Base-by-base conservation (phyloP, 2,329 filamentous ascomycete genomes). In the Bipolaris bicolor region DNA sequence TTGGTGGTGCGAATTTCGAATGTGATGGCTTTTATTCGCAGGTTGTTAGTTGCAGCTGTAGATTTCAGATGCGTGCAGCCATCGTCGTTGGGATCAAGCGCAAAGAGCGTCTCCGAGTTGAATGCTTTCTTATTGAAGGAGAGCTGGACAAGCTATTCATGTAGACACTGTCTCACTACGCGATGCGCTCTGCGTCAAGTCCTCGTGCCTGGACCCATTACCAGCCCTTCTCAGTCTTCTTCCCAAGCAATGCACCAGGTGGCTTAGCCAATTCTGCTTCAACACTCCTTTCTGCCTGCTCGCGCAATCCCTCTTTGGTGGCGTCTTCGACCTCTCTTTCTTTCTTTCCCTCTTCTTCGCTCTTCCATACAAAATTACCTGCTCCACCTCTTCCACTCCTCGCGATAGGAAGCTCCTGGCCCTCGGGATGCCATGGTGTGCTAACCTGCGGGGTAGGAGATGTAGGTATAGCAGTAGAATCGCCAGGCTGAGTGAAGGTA, bases 351-450 rank as follows among this genome's bases (percentile, higher is more conserved):
- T 65, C 56, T 55, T 75, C 74, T 52, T 76, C 76, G 45, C 73
- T 60, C 66, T 65, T 69, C 75, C 75, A 81, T n/a, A 76, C 69
- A 57, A 77, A 79, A 51, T 82, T 82, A 3, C 80, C 80, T n/a
- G 79, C 79, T 6, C 80, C 80, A 26, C 80, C 80, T 44, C 80
- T 67, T 1, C 80, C 80, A 22, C 68, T 67, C 26, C 71, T 57
- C 26, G 69, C 74, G 40, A 76, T 62, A 15, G 74, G 74, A 56
- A 76, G n/a, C 50, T 74, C 69, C 50, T 72, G 69, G 1, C 53
- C 63, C 37, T 71, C 72, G 0, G 72, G 73, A 57, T 73, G 72
- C 72, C 71, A 75, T n/a, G 74, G 72, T 37, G 63, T 76, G 52
- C 64, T 71, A 10, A 72, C 43, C 5, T 68, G 61, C 2, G 70